A percentile compares a stretch with the other conserved stretches of the same genome.
Evolutionary conservation across 2,329 filamentous ascomycete genomes (phyloP).

Genomic region (Alternaria sp.): DNA sequence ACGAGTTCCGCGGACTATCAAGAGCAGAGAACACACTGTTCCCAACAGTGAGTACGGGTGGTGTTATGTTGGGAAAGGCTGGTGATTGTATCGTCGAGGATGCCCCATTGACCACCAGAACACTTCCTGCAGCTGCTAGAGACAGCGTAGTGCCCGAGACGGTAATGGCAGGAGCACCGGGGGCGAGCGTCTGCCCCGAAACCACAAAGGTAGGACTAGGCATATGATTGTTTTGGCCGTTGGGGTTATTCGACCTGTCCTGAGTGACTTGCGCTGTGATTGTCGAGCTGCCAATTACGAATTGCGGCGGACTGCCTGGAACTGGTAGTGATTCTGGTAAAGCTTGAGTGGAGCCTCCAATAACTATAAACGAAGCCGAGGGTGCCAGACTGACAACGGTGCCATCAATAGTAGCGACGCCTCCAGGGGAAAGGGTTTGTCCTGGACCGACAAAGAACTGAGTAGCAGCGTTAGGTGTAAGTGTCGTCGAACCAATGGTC

Average conservation of each 20-base stretch:
- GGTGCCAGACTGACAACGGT: constrained; percentile 53
- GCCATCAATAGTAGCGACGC: constrained; percentile 49
- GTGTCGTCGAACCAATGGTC: constrained; percentile 51
- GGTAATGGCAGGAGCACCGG: constrained; percentile 44
- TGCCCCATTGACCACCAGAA: constrained; percentile 43
- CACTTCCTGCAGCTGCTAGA: constrained; percentile 35
- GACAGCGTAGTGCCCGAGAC: constrained; percentile 45
- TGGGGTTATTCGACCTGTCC: background rate
- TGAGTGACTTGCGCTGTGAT: constrained; percentile 25
- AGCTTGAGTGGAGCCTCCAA: constrained; percentile 49
- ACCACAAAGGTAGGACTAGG: constrained; percentile 46
- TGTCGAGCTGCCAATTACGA: constrained; percentile 43
- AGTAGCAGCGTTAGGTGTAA: constrained; percentile 57
- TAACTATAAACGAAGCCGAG: constrained; percentile 51
- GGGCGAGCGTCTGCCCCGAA: constrained; percentile 49
- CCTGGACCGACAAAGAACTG: constrained; percentile 55
- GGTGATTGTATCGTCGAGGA: constrained; percentile 45
- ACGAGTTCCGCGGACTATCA: constrained; percentile 41
- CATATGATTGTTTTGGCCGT: constrained; percentile 6
- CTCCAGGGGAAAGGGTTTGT: constrained; percentile 50
- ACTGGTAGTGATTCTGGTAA: constrained; percentile 27
- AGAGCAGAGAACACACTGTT: constrained; percentile 34
- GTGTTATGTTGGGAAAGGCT: constrained; percentile 19
- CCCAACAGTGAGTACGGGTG: constrained; percentile 26
- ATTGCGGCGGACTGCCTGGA: constrained; percentile 20